phyloP scores from a whole-genome alignment of 345 rosid species.

The Melaleuca alternifolia region DNA sequence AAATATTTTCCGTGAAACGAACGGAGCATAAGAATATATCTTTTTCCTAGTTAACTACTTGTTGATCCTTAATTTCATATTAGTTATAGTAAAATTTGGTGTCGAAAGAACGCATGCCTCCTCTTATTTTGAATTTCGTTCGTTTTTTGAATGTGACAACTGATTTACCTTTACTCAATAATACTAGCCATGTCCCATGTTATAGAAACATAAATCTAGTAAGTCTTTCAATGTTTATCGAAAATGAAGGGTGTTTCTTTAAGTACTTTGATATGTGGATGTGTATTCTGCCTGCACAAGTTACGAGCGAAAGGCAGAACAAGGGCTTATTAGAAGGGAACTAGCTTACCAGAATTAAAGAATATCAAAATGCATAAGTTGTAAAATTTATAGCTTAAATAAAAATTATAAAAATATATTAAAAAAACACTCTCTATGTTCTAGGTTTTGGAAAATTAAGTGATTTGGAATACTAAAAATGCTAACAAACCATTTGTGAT shows the following conservation, averaged over 20 bases:
- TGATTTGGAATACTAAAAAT: not conserved
- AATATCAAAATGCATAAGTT: not conserved
- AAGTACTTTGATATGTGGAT: not conserved
- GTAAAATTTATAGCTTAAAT: not conserved
- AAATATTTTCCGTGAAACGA: too few species aligned
- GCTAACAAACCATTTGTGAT: not conserved
- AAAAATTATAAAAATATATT: not conserved
- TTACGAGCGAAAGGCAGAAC: not conserved
- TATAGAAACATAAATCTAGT: not conserved
- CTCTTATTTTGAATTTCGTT: not conserved
- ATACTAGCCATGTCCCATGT: not conserved
- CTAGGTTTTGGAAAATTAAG: not conserved
- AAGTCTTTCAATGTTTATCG: not conserved
- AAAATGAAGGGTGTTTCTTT: not conserved
- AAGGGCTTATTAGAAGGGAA: not conserved
- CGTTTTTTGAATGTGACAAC: accelerated
- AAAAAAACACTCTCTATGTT: too few species aligned
- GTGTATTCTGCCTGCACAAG: not conserved
- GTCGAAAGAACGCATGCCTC: not conserved
- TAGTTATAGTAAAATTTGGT: not conserved
- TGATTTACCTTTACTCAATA: not conserved
- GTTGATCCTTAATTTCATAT: not conserved
- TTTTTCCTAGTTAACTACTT: not conserved
- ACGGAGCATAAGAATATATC: accelerated
- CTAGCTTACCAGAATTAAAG: not conserved